Evolutionary conservation across 2,329 filamentous ascomycete species (phyloP).

Genomic region (Epichloe elymi): DNA sequence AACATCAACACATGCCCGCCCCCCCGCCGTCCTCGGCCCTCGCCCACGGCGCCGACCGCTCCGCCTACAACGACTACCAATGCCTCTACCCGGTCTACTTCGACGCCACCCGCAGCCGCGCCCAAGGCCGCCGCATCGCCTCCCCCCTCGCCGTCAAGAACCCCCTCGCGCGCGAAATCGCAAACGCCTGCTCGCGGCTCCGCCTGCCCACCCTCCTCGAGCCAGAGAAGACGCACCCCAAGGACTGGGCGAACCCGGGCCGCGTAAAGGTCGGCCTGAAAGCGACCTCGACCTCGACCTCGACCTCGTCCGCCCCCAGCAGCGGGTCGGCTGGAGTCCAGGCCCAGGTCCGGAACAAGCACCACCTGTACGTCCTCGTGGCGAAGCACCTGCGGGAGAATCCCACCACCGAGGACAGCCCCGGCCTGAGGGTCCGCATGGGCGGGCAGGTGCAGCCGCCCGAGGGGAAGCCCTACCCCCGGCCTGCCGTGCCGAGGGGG

Average conservation of each 20-base stretch:
- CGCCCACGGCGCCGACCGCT: conserved; percentile 31
- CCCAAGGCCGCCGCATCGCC: conserved; percentile 69
- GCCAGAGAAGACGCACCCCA: conserved; percentile 82
- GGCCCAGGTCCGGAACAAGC: conserved; percentile 52
- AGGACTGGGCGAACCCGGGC: conserved; percentile 96
- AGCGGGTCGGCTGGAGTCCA: conserved; percentile 26
- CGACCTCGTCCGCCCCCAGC: background rate
- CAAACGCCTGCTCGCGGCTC: conserved; percentile 66
- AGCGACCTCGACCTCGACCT: conserved; percentile 13
- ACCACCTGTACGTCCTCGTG: conserved; percentile 76
- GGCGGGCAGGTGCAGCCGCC: conserved; percentile 54
- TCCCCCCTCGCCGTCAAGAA: conserved; percentile 58
- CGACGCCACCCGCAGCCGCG: conserved; percentile 59
- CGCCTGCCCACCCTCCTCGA: conserved; percentile 69
- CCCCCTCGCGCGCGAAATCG: conserved; percentile 74
- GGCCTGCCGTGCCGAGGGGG: conserved; percentile 65
- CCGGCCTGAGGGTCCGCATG: conserved; percentile 59
- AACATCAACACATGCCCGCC: conserved; percentile 10
- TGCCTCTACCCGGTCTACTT: conserved; percentile 96
- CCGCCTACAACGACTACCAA: conserved; percentile 61
- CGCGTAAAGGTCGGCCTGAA: conserved; percentile 72
- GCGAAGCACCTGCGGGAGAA: conserved; percentile 62
- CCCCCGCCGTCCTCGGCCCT: conserved; percentile 15
- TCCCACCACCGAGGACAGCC: conserved; percentile 57
- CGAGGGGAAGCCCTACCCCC: conserved; percentile 55